These are phyloP conservation scores for Phellinidium pouzarii DNA, from an alignment of 1,284 basidiomycete genomes.

Conservation along the genomic window DNA sequence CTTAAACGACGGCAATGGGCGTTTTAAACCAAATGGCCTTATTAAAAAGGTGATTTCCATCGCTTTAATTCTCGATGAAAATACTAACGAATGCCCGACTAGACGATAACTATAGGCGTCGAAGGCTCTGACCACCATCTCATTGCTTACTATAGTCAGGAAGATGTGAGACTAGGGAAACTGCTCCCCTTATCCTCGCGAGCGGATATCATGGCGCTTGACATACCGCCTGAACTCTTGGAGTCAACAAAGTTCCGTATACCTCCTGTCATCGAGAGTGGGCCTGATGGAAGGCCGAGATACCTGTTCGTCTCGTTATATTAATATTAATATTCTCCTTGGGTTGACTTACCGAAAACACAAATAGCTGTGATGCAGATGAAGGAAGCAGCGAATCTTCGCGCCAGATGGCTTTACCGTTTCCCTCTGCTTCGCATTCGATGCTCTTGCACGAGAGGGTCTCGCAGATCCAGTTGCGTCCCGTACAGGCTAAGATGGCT, in stretches of 20 bases:
- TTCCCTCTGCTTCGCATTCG: slow-evolving; percentile 3
- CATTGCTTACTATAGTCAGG: slow-evolving; percentile 74
- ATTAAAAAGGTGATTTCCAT: slow-evolving; percentile 72
- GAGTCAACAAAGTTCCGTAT: slow-evolving; percentile 67
- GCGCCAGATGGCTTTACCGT: slow-evolving; percentile 6
- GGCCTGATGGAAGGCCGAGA: slow-evolving; percentile 50
- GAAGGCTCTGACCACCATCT: slow-evolving; percentile 73
- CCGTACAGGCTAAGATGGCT: neutral
- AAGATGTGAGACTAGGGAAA: slow-evolving; percentile 61
- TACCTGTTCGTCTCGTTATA: slow-evolving; percentile 37
- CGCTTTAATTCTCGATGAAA: neutral
- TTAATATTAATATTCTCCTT: neutral
- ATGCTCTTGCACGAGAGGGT: neutral
- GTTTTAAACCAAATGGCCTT: slow-evolving; percentile 63
- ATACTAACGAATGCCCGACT: slow-evolving; percentile 18
- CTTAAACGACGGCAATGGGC: slow-evolving; percentile 45
- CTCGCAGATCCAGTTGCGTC: neutral
- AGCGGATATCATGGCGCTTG: slow-evolving; percentile 56
- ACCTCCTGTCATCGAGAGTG: slow-evolving; percentile 61
- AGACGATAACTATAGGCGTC: slow-evolving; percentile 77
- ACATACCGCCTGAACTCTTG: slow-evolving; percentile 63
- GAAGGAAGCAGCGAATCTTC: slow-evolving; percentile 6
- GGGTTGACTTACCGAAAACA: neutral
- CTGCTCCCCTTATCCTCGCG: slow-evolving; percentile 56
- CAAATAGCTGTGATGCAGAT: slow-evolving; percentile 15